A percentile compares a stretch with the other conserved stretches of the same genome.
Evolutionary conservation across 2,329 filamentous ascomycete genomes (phyloP).

Genomic region (Magnaporthiopsis incrustans): DNA sequence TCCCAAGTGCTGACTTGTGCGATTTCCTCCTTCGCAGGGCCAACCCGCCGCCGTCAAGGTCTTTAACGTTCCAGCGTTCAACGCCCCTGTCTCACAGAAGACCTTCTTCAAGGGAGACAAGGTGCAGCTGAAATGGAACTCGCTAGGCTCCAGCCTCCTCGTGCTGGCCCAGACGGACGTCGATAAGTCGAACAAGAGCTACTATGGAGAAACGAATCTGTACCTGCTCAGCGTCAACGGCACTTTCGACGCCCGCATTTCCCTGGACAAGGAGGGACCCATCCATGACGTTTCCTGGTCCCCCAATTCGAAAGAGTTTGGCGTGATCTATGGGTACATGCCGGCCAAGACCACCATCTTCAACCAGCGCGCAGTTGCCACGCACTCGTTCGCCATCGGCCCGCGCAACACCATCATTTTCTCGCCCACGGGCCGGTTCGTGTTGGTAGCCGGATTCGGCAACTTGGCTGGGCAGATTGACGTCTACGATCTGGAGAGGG

Average conservation of each 20-base stretch:
- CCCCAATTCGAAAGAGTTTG: slow-evolving; percentile 94
- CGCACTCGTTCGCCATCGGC: slow-evolving; percentile 76
- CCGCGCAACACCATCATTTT: slow-evolving; percentile 94
- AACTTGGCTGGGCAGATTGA: slow-evolving; percentile 97
- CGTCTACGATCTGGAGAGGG: slow-evolving; percentile 91
- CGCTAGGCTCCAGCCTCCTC: slow-evolving; percentile 80
- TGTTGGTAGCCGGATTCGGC: slow-evolving; percentile 90
- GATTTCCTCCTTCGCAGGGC: slow-evolving; percentile 45
- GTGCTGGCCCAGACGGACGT: slow-evolving; percentile 97
- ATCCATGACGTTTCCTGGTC: slow-evolving; percentile 98
- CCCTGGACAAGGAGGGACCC: slow-evolving; percentile 91
- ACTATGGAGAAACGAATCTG: slow-evolving; percentile 96
- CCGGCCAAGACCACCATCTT: slow-evolving; percentile 99
- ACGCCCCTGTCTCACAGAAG: slow-evolving; percentile 81
- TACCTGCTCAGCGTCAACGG: slow-evolving; percentile 91
- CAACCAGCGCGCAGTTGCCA: slow-evolving; percentile 75
- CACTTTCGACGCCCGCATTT: slow-evolving; percentile 83
- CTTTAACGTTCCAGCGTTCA: slow-evolving; percentile 86
- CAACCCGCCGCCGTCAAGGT: slow-evolving; percentile 92
- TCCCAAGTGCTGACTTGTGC: slow-evolving; percentile 14
- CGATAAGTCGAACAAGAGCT: slow-evolving; percentile 97
- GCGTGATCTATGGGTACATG: slow-evolving; percentile 97
- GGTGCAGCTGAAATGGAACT: slow-evolving; percentile 97
- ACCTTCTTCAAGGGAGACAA: slow-evolving; percentile 99
- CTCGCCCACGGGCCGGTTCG: slow-evolving; percentile 87